phyloP scores from a whole-genome alignment of 75 land plant genomes.

The Pinus albicaulis region DNA sequence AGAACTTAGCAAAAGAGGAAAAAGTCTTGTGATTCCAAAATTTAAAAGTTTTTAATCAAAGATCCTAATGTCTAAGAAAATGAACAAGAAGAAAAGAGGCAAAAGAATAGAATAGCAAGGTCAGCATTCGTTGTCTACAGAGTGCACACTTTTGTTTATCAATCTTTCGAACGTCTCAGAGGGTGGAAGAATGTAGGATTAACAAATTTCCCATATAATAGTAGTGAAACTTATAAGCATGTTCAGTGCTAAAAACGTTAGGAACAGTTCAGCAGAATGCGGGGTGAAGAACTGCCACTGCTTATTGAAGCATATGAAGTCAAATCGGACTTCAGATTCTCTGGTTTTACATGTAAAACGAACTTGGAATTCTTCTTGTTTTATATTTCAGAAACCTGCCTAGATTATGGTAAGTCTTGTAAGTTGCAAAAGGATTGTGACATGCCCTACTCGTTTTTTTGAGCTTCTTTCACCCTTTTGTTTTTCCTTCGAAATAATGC shows the following conservation, averaged over 20 bases:
- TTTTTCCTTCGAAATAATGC: too few relatives aligned
- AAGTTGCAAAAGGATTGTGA: too few relatives aligned
- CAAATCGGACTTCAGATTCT: too few relatives aligned
- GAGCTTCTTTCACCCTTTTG: too few relatives aligned
- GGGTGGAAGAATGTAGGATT: not conserved
- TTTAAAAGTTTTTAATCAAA: not conserved
- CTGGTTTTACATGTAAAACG: too few relatives aligned
- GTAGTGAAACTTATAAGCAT: not conserved
- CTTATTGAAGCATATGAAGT: too few relatives aligned
- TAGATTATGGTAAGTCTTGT: too few relatives aligned
- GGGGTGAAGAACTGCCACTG: too few relatives aligned
- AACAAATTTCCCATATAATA: not conserved
- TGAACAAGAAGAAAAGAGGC: not conserved
- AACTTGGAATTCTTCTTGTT: too few relatives aligned
- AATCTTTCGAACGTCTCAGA: not conserved
- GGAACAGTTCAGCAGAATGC: too few relatives aligned
- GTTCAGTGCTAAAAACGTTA: not conserved
- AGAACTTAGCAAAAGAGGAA: not conserved
- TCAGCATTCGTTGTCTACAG: not conserved
- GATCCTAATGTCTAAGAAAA: not conserved
- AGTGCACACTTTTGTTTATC: not conserved
- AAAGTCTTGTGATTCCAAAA: not conserved
- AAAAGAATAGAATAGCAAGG: not conserved
- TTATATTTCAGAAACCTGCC: too few relatives aligned
- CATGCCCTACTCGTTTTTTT: too few relatives aligned